phyloP scores from a whole-genome alignment of 2,329 filamentous ascomycete species.

The Aureobasidium uvarum region DNA sequence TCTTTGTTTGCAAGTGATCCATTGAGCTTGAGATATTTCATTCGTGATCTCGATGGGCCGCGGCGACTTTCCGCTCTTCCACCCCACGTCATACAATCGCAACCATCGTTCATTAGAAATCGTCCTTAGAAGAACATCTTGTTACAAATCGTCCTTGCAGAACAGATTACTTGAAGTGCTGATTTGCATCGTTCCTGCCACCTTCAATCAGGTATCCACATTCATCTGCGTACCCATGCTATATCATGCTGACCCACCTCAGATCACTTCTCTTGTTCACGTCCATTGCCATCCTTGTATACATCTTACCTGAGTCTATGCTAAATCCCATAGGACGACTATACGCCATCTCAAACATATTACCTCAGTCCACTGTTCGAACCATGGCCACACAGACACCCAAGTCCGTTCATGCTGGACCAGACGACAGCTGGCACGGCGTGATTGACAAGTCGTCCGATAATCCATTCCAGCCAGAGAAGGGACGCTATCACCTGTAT shows the following conservation, averaged over 20 bases:
- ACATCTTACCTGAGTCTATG: constrained; percentile 5
- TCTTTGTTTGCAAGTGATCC: background rate
- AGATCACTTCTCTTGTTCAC: constrained; percentile 9
- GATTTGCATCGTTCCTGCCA: background rate
- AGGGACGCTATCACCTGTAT: constrained; percentile 56
- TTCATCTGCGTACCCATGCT: background rate
- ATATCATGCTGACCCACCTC: constrained; percentile 1
- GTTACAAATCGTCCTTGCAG: background rate
- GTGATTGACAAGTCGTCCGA: constrained; percentile 44
- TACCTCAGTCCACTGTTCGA: background rate
- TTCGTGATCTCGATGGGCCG: background rate
- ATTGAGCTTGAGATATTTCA: background rate
- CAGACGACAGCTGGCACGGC: constrained; percentile 53
- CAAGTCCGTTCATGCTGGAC: constrained; percentile 36
- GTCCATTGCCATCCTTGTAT: background rate
- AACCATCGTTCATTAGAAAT: constrained; percentile 7
- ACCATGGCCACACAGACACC: constrained; percentile 27
- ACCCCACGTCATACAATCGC: background rate
- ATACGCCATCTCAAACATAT: background rate
- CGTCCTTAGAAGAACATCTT: background rate
- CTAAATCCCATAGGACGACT: background rate
- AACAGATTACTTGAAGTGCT: background rate
- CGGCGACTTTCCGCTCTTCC: constrained; percentile 18
- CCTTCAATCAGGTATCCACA: background rate
- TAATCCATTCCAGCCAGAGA: constrained; percentile 52